These are phyloP conservation scores for Hericium erinaceus DNA, from an alignment of 768 basidiomycete genomes.

Conservation along the genomic window DNA sequence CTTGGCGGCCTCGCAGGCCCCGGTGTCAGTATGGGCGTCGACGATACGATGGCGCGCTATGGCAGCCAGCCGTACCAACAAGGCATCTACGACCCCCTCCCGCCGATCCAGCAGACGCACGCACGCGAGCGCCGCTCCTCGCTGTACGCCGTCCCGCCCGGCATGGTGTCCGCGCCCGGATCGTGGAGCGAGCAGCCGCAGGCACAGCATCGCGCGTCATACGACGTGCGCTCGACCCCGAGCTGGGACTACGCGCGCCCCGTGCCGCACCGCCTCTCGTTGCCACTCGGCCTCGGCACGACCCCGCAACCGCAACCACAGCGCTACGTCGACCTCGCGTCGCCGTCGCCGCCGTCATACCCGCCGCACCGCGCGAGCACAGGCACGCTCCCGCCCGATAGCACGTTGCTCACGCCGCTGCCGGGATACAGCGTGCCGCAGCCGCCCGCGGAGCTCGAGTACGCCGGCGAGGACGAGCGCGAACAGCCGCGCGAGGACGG, in stretches of 20 bases:
- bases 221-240: neutral
- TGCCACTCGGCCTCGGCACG: neutral
- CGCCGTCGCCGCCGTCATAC: neutral
- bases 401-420: conserved; percentile 65
- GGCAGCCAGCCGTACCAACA: neutral
- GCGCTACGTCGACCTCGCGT: neutral
- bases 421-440: conserved; percentile 44
- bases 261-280: neutral
- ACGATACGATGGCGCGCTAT: neutral
- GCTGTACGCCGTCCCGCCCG: neutral
- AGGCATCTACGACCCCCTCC: neutral
- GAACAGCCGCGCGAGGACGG: neutral
- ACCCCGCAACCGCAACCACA: neutral
- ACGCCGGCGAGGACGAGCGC: conserved; percentile 1
- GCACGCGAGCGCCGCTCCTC: neutral
- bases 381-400: conserved; percentile 42
- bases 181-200: neutral
- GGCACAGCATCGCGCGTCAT: neutral
- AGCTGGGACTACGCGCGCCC: neutral
- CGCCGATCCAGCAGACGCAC: neutral
- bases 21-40: neutral
- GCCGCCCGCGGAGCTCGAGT: neutral
- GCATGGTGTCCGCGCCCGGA: neutral
- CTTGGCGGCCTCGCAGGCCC: neutral
- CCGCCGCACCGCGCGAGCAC: conserved; percentile 1